Evolutionary conservation across 257 asterid genomes (phyloP).

Genomic region (Catharanthus roseus): DNA sequence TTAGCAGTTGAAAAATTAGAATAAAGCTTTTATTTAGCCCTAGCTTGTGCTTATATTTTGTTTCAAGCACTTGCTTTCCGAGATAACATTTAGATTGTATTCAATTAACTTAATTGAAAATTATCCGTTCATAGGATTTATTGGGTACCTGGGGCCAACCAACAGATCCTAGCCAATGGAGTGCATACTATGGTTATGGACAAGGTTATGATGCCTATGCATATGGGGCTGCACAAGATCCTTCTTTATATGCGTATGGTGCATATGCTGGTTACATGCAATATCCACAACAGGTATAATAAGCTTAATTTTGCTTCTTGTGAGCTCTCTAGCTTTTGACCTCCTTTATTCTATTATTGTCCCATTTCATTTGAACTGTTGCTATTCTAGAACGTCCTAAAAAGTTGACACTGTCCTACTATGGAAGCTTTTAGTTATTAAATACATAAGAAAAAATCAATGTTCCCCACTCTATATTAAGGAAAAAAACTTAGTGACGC

Average conservation of each 20-base stretch:
- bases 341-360: constrained; percentile 3
- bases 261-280: constrained; percentile 79
- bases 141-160: constrained; percentile 65
- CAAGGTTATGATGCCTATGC: constrained; percentile 94
- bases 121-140: constrained; percentile 48
- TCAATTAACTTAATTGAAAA: neutral
- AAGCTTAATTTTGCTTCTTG: constrained; percentile 5
- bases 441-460: too few relatives aligned
- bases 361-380: too few relatives aligned
- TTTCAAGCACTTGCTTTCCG: neutral
- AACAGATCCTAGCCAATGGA: constrained; percentile 79
- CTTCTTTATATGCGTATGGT: constrained; percentile 72
- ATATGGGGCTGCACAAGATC: constrained; percentile 80
- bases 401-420: too few relatives aligned
- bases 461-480: too few relatives aligned
- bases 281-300: constrained; percentile 73
- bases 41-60: too few relatives aligned
- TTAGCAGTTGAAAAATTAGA: neutral
- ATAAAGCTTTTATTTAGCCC: neutral
- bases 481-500: too few relatives aligned
- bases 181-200: constrained; percentile 86
- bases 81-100: constrained; percentile 1
- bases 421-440: too few relatives aligned
- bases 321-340: neutral
- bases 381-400: too few relatives aligned